Evolutionary conservation across 768 basidiomycete genomes (phyloP), one percentile per base, ranked within the genome.

Genomic region (Russula dissimulans): DNA sequence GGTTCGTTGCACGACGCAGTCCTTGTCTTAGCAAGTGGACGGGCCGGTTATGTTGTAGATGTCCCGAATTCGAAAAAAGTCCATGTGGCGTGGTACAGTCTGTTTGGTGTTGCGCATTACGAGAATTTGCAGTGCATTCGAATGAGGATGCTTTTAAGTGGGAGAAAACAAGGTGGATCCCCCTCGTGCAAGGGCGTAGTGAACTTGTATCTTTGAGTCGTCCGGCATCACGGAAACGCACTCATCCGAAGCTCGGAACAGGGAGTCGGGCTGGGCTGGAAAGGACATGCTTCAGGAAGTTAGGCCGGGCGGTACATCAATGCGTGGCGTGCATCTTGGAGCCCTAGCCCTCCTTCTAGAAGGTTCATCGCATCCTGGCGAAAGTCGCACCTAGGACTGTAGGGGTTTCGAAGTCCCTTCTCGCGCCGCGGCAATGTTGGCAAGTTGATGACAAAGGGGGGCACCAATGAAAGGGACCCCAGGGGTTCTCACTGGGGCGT

Each of bases 381-480:
- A 14, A 8, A 32, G 48, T 7, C n/a, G 22, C 22, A 26, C 22
- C 22, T 26, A n/a, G 54, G 36, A 36, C 54, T 50, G 42, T 60
- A 60, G 54, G 34, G 59, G 15, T 56, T 56, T 60, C 54, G 59
- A 60, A 56, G 54, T 22, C n/a, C 9, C 9, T 26, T 12, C 9
- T 42, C 42, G 34, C 18, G 15, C 47, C 51, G 7, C n/a, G 49
- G 34, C n/a, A 26, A 44, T 42, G 59, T 11, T 32, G 39, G 2
- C 2, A 5, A 15, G 39, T 29, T 6, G 47, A 47, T 34, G 32
- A 39, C n/a, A 15, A 42, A 15, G 31, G 18, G n/a, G 22, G 22
- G 22, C 22, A 36, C 36, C 44, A 59, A 39, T 45, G 12, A 29
- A 36, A 41, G 34, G 26, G 5, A 6, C 49, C 49, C 10, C 15